Conservation (phyloP, 2,329 filamentous ascomycete species). For the Orbilia oligospora region DNA sequence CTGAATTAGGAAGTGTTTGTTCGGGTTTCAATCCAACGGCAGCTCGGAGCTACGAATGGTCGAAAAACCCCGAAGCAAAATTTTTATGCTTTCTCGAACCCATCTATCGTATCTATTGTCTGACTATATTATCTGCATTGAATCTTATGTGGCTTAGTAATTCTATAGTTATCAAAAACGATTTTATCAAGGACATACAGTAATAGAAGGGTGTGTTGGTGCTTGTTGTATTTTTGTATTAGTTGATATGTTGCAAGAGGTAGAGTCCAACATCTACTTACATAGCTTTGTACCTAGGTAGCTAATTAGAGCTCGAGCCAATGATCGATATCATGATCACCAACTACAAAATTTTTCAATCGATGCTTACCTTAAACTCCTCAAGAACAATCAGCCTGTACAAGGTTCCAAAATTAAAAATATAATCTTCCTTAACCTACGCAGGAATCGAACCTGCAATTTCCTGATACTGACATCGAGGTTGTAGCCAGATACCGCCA, state of each 20-base stretch:
- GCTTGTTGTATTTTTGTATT: not conserved
- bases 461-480: conserved; percentile 18
- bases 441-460: conserved; percentile 28
- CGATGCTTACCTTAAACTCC: too few relatives aligned
- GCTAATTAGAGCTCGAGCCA: too few relatives aligned
- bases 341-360: too few relatives aligned
- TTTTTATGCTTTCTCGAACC: not conserved
- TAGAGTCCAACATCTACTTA: too few relatives aligned
- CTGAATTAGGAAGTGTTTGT: conserved; percentile 6
- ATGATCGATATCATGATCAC: too few relatives aligned
- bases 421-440: not conserved
- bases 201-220: not conserved
- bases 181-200: too few relatives aligned
- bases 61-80: not conserved
- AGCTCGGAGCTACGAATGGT: not conserved
- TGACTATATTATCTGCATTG: not conserved
- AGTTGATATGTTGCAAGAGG: too few relatives aligned
- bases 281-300: too few relatives aligned
- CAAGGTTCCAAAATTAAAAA: not conserved
- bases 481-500: conserved; percentile 20
- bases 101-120: too few relatives aligned
- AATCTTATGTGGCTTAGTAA: not conserved
- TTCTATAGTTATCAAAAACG: too few relatives aligned
- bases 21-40: too few relatives aligned
- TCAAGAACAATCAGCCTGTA: too few relatives aligned